Conservation (phyloP, 345 rosid species). For the Schrenkiella parvula region DNA sequence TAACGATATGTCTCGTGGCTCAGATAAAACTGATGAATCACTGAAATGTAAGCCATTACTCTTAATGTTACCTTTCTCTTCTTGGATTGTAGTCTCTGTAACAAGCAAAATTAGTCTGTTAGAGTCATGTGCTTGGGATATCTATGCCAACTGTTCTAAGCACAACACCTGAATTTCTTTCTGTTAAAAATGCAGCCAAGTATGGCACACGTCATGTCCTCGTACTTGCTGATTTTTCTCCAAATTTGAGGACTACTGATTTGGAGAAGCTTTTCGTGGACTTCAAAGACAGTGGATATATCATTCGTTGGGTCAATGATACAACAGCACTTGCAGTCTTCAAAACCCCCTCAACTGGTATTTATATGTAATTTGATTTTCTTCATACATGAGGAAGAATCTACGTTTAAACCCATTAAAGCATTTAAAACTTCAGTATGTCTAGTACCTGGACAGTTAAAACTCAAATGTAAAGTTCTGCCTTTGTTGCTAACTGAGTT, state of each 20-base stretch:
- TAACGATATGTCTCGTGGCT: slow-evolving; percentile 29
- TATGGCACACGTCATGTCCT: slow-evolving; percentile 85
- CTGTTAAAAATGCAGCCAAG: slow-evolving; percentile 47
- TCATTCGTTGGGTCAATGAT: slow-evolving; percentile 90
- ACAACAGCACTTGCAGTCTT: slow-evolving; percentile 89
- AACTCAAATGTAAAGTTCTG: not conserved
- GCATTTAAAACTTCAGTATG: not conserved
- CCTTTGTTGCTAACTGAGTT: slow-evolving; percentile 1
- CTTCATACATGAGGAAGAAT: not conserved
- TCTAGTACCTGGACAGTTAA: not conserved
- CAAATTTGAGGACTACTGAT: slow-evolving; percentile 68
- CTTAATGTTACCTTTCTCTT: not conserved
- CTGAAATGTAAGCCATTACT: slow-evolving; percentile 42
- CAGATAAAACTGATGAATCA: slow-evolving; percentile 40
- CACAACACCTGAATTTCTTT: not conserved
- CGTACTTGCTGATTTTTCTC: slow-evolving; percentile 70
- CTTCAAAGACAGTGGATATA: slow-evolving; percentile 52
- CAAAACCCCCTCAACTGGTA: slow-evolving; percentile 70
- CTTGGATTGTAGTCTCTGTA: not conserved
- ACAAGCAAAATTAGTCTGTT: not conserved
- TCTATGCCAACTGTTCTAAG: not conserved
- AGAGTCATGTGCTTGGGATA: not conserved
- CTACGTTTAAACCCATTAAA: not conserved
- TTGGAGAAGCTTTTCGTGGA: slow-evolving; percentile 71
- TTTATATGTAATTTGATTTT: not conserved